Evolutionary conservation across 306 rosid genomes (phyloP).

Genomic region (Lathyrus tuberosus): DNA sequence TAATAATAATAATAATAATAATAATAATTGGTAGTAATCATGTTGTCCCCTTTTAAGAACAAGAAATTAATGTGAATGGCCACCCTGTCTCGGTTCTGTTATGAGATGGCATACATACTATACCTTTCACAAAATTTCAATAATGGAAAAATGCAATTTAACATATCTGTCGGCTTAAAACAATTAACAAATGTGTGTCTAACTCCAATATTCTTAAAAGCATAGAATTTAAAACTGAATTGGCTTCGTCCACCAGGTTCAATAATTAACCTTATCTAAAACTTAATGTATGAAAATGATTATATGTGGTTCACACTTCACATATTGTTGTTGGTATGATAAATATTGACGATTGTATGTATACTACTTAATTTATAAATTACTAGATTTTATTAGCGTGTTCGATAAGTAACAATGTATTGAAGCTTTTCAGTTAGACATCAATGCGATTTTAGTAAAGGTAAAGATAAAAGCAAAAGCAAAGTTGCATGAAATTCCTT

Average conservation of each 20-base stretch:
- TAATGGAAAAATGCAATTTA: not conserved
- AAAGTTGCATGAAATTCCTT: conserved; percentile 11
- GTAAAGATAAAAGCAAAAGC: conserved; percentile 9
- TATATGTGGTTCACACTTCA: too few relatives aligned
- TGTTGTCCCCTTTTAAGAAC: not conserved
- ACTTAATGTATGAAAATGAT: not conserved
- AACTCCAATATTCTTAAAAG: not conserved
- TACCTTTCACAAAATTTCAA: not conserved
- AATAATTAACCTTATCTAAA: not conserved
- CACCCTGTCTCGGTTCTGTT: conserved; percentile 11
- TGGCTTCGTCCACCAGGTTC: not conserved
- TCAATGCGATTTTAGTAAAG: not conserved
- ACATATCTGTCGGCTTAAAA: not conserved
- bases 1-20: not conserved
- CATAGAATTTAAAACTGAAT: not conserved
- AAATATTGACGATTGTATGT: too few relatives aligned
- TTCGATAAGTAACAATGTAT: not conserved
- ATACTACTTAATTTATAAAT: too few relatives aligned
- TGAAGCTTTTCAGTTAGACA: not conserved
- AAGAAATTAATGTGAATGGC: conserved; percentile 12
- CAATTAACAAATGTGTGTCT: not conserved
- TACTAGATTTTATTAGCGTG: too few relatives aligned
- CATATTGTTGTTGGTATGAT: too few relatives aligned
- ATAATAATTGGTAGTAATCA: not conserved
- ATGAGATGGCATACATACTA: conserved; percentile 4